Conservation (phyloP, 208 protist genomes). For the Vickermania spadyakhi region DNA sequence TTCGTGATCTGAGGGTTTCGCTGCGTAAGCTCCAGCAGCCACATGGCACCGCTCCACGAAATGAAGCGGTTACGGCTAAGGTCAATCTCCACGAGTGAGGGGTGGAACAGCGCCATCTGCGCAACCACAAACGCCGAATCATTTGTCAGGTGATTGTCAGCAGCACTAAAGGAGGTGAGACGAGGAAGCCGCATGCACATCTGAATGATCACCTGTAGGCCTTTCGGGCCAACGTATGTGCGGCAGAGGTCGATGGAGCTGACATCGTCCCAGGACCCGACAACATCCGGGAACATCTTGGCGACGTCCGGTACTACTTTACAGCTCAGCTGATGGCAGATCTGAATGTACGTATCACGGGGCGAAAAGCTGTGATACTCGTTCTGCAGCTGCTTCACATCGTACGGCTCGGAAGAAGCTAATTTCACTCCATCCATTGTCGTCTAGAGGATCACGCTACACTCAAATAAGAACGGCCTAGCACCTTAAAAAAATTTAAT, state of each 20-base stretch:
- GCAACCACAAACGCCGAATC: conserved; percentile 45
- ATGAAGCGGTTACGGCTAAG: conserved; percentile 52
- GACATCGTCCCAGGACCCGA: conserved; percentile 33
- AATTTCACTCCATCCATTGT: conserved; percentile 1
- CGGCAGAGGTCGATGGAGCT: conserved; percentile 36
- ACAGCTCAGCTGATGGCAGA: conserved; percentile 30
- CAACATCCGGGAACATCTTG: conserved; percentile 26
- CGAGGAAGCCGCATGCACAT: conserved; percentile 46
- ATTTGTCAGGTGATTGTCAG: conserved; percentile 69
- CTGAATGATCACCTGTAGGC: conserved; percentile 31
- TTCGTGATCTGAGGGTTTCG: conserved; percentile 44
- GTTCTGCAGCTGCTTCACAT: conserved; percentile 26
- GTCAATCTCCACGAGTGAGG: conserved; percentile 39
- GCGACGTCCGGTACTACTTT: conserved; percentile 25
- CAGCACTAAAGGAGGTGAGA: conserved; percentile 29
- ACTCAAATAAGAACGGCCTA: no score
- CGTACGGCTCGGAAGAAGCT: conserved; percentile 17
- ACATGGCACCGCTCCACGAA: conserved; percentile 76
- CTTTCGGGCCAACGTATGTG: conserved; percentile 60
- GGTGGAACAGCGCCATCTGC: conserved; percentile 48
- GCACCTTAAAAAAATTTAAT: no score
- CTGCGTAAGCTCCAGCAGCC: conserved; percentile 36
- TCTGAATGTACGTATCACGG: conserved; percentile 30
- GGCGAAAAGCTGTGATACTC: conserved; percentile 35
- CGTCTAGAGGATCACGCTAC: no score